phyloP scores from a whole-genome alignment of 2,329 filamentous ascomycete species.

The Diaporthe longicolla region DNA sequence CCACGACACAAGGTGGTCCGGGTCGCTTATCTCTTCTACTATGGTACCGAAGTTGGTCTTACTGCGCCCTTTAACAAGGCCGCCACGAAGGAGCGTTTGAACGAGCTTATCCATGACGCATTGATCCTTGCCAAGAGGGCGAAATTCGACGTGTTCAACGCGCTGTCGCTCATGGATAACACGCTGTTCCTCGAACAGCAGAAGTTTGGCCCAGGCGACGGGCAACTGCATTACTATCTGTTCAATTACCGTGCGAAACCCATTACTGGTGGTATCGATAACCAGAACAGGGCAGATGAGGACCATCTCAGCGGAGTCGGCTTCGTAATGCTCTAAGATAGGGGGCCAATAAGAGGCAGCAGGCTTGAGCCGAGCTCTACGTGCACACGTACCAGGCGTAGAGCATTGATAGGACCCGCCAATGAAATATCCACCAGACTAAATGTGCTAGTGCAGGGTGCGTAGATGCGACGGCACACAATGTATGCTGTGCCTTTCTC shows the following conservation, averaged over 20 bases:
- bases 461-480: neutral
- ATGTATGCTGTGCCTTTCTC: neutral
- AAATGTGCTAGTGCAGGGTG: neutral
- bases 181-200: constrained; percentile 92
- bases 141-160: constrained; percentile 97
- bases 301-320: constrained; percentile 88
- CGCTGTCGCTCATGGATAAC: constrained; percentile 93
- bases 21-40: constrained; percentile 98
- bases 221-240: constrained; percentile 95
- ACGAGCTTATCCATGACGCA: constrained; percentile 85
- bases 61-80: constrained; percentile 64
- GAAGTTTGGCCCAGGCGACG: constrained; percentile 95
- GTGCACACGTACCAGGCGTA: neutral
- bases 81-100: constrained; percentile 83
- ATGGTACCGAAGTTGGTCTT: constrained; percentile 87
- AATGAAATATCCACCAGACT: neutral
- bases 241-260: constrained; percentile 95
- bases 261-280: constrained; percentile 88
- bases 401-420: neutral
- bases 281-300: constrained; percentile 82
- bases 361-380: neutral
- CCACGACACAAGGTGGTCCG: constrained; percentile 83
- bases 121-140: constrained; percentile 87
- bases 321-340: constrained; percentile 77
- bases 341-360: neutral